A percentile compares a stretch with the other conserved stretches of the same genome.
Conservation (phyloP, 371 early-diverging fungal genomes). For the Batkoa obscura region DNA sequence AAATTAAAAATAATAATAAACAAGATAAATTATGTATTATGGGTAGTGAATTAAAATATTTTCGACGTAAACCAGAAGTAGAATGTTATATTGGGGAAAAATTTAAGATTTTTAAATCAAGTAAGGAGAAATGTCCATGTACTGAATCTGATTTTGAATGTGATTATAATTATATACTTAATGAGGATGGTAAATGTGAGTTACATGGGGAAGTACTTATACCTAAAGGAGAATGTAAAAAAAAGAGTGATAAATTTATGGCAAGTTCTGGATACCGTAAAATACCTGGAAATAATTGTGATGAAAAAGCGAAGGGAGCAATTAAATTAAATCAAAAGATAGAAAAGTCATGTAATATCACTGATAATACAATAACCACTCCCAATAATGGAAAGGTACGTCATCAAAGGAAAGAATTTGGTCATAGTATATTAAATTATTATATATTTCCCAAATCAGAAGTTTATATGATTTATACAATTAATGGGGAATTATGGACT, state of each 20-base stretch:
- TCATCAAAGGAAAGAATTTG: not conserved
- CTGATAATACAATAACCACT: no score
- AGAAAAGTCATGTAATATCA: constrained; percentile 33
- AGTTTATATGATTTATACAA: constrained; percentile 26
- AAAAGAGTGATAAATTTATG: constrained; percentile 36
- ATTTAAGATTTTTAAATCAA: constrained; percentile 28
- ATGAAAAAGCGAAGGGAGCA: constrained; percentile 21
- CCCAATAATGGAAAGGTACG: not conserved
- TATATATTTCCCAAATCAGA: constrained; percentile 17
- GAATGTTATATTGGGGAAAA: constrained; percentile 59
- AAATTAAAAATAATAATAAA: not conserved
- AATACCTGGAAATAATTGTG: constrained; percentile 61
- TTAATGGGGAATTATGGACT: constrained; percentile 34
- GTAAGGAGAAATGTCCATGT: constrained; percentile 50
- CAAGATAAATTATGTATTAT: constrained; percentile 37
- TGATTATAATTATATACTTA: constrained; percentile 56
- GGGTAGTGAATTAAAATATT: constrained; percentile 49
- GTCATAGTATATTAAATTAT: constrained; percentile 7
- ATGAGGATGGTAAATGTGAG: constrained; percentile 29
- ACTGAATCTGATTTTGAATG: constrained; percentile 78
- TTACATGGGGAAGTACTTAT: constrained; percentile 28
- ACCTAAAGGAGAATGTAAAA: constrained; percentile 28
- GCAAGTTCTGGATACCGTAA: constrained; percentile 76
- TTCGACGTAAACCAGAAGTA: constrained; percentile 52
- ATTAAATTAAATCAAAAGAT: constrained; percentile 36